A percentile compares a stretch with the other conserved stretches of the same genome.
These are phyloP conservation scores for Avena insularis DNA, from an alignment of 176 grass and related monocot species.

Conservation along the genomic window DNA sequence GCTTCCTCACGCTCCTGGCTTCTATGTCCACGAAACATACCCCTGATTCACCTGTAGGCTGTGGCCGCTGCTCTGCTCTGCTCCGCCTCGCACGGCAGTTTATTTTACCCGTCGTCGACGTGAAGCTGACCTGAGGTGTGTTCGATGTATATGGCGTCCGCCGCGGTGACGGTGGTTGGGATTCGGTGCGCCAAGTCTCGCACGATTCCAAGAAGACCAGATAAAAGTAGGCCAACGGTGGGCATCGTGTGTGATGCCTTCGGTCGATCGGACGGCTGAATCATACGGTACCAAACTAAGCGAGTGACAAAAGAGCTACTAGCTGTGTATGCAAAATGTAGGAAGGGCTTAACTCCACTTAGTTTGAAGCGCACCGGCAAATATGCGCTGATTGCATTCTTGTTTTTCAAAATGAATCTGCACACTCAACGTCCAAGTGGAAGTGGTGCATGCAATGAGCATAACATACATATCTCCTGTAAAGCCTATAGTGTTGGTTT, in stretches of 20 bases:
- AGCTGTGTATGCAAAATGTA: too few relatives aligned
- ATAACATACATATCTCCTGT: not conserved
- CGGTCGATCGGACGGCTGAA: constrained; percentile 1
- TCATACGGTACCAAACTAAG: too few relatives aligned
- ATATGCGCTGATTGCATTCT: too few relatives aligned
- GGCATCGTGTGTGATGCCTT: constrained; percentile 43
- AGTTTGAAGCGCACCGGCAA: too few relatives aligned
- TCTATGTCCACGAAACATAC: constrained; percentile 4
- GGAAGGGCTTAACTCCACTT: too few relatives aligned
- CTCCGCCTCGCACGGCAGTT: not conserved
- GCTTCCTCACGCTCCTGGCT: not conserved
- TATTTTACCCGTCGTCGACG: not conserved
- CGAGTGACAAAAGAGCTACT: too few relatives aligned
- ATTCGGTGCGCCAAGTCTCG: constrained; percentile 39
- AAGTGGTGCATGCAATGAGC: not conserved
- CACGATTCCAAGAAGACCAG: constrained; percentile 36
- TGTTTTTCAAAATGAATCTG: too few relatives aligned
- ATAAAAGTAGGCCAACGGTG: constrained; percentile 44
- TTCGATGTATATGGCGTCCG: too few relatives aligned
- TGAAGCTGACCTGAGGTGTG: not conserved
- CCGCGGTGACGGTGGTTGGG: constrained; percentile 41
- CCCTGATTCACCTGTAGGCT: not conserved
- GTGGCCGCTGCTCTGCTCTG: constrained; percentile 18
- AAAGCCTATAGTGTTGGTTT: not conserved
- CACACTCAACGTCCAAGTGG: too few relatives aligned